Evolutionary conservation across 2,329 filamentous ascomycete genomes (phyloP), one percentile per base, ranked within the genome.

Genomic region (Fonsecaea nubica): DNA sequence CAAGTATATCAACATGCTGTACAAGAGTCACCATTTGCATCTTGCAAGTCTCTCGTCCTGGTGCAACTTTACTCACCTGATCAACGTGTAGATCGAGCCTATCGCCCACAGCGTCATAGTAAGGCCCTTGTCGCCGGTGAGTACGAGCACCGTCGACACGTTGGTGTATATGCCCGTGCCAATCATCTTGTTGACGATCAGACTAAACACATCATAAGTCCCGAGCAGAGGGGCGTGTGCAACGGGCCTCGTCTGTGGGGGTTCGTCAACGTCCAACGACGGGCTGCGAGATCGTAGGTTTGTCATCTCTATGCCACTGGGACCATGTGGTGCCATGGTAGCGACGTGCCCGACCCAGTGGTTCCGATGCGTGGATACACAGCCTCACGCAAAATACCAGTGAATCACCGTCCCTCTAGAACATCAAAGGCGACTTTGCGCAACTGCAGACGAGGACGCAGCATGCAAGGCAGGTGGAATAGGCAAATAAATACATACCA

Each of bases 1-100:
- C 18, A 63, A 48, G 50, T 63, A 63, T 7, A 57, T 57, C 33
- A 63, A 52, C 32, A 63, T 52, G 25, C 60, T 63, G 32, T 5
- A 9, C 30, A 36, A 18, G 30, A 38, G 30, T 55, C 21, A 38
- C 3, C 53, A 5, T 36, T 7, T 33, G 13, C 6, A 18, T 33
- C 52, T 30, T 36, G 13, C 35, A 1, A 18, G 7, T 25, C 18
- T 33, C 18, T 30, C 6, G 12, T 4, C 35, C 25, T 36, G 2
- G 7, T 9, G 12, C 18, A 3, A 33, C 30, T 35, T 25, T 55
- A 15, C 53, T 33, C 35, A 55, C 53, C 53, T 55, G 25, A 55
- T 55, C 15, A 55, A 38, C 12, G 53, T 55, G 35, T 55, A 55
- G 15, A 55, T 35, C 7, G 35, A 55, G 13, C 53, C 53, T 21